Base-by-base conservation (phyloP, 441 rosid species). In the Brassica balearica region DNA sequence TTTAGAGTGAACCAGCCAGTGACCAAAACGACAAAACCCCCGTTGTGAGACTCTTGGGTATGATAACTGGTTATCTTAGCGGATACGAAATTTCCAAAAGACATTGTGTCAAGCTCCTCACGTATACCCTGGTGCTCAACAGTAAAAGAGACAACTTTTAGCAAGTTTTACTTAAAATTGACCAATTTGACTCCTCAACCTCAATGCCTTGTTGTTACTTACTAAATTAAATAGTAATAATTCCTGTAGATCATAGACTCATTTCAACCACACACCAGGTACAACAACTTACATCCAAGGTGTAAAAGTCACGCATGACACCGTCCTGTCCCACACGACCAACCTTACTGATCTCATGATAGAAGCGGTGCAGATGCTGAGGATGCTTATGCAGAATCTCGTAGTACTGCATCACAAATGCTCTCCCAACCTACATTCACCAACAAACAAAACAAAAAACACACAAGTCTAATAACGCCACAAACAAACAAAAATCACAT, bases 361-460 rank as follows among this genome's bases (percentile, higher is more conserved):
- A 95, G 83, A 95, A 95, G 1, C 89, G 87, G 81, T 88, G 88
- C 62, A 93, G 95, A 69, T 77, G 86, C 74, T 87, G 87, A 0
- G 99, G 98, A 1, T 89, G 86, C 60, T 89, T 88, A 69, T 86
- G 87, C 84, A 90, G 59, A 61, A 95, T 86, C 22, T 71, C 85
- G 86, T 95, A 95, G 86, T 95, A 95, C 65, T 91, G 99, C 71
- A 77, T 89, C 19, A 92, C 95, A 85, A 95, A 95, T 0, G 92
- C 93, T 72, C 81, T 88, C 23, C 92, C 97, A 27, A 95, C 94
- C 99, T 95, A 79, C 4, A 74, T 5, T 32, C 58, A 83, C 43
- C 53, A 83, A 5, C 67, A 38, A 19, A 8, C 11, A 19, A n/a
- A 61, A 5, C 41, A 29, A 51, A 15, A 68, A 15, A n/a, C 6